Conservation (phyloP, 1,139 yeast genomes). For the Tardiomyces digboiensis region DNA sequence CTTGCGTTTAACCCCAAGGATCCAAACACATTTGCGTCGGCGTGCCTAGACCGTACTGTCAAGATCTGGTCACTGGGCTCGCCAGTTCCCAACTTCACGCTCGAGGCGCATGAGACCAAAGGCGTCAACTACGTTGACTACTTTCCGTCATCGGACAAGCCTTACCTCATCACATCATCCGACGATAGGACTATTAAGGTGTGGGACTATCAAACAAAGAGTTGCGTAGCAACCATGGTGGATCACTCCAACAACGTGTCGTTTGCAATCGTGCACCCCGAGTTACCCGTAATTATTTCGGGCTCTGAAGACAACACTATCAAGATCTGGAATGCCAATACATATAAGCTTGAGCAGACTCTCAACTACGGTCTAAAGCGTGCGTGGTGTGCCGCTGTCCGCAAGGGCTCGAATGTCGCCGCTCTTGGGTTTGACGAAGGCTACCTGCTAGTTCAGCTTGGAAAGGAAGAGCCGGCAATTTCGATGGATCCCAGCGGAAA, state of each 20-base stretch:
- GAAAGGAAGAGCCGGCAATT: slow-evolving; percentile 89
- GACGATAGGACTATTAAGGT: slow-evolving; percentile 88
- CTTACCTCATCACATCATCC: slow-evolving; percentile 85
- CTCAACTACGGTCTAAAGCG: slow-evolving; percentile 88
- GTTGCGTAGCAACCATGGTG: slow-evolving; percentile 87
- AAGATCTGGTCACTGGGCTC: slow-evolving; percentile 96
- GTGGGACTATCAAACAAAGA: slow-evolving; percentile 98
- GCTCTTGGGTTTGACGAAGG: slow-evolving; percentile 97
- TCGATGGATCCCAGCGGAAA: slow-evolving; percentile 94
- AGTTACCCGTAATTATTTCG: slow-evolving; percentile 77
- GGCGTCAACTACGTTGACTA: slow-evolving; percentile 96
- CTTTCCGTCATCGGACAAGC: slow-evolving; percentile 95
- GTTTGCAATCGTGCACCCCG: slow-evolving; percentile 95
- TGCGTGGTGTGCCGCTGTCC: slow-evolving; percentile 89
- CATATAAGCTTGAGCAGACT: slow-evolving; percentile 86
- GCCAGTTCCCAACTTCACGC: slow-evolving; percentile 76
- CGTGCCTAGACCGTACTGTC: slow-evolving; percentile 92
- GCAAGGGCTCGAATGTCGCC: slow-evolving; percentile 67
- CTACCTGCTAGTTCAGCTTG: slow-evolving; percentile 73
- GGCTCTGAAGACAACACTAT: slow-evolving; percentile 91
- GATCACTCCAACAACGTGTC: slow-evolving; percentile 95
- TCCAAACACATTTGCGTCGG: slow-evolving; percentile 95
- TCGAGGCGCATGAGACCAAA: slow-evolving; percentile 82
- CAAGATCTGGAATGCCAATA: slow-evolving; percentile 84
- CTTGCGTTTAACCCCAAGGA: slow-evolving; percentile 96